phyloP scores from a whole-genome alignment of 768 basidiomycete genomes.

The Sistotremastrum suecicum region DNA sequence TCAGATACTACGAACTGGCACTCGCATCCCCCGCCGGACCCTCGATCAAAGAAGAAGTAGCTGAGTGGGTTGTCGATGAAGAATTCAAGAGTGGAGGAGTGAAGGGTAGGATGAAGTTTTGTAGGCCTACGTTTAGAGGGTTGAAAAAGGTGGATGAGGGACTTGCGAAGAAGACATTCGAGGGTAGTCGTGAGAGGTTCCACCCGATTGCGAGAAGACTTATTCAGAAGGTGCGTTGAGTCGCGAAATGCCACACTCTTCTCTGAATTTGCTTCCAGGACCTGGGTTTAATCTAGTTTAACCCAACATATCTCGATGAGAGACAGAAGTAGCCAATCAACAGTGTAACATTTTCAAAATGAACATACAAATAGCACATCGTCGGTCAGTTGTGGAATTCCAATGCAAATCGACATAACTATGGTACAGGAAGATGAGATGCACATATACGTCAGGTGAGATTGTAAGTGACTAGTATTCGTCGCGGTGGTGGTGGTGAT shows the following conservation, averaged over 20 bases:
- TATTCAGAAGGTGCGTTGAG: slow-evolving; percentile 50
- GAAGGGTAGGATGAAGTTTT: slow-evolving; percentile 80
- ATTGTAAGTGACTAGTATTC: too few species aligned
- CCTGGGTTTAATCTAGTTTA: slow-evolving; percentile 1
- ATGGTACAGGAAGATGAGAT: too few species aligned
- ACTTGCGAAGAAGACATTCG: slow-evolving; percentile 40
- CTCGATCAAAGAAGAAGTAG: slow-evolving; percentile 39
- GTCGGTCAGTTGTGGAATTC: too few species aligned
- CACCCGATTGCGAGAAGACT: slow-evolving; percentile 66
- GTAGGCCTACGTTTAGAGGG: slow-evolving; percentile 49
- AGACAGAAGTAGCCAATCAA: too few species aligned
- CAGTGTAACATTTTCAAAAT: too few species aligned
- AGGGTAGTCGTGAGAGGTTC: slow-evolving; percentile 35
- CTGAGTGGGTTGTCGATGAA: slow-evolving; percentile 52
- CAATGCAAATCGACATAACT: too few species aligned
- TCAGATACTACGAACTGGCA: slow-evolving; percentile 65
- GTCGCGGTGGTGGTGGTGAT: slow-evolving; percentile 5
- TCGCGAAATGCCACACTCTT: background rate
- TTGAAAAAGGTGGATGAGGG: slow-evolving; percentile 36
- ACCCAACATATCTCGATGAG: background rate
- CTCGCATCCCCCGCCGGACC: slow-evolving; percentile 33
- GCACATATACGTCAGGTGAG: too few species aligned
- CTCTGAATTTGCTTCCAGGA: background rate
- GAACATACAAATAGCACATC: too few species aligned
- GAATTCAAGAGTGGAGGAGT: slow-evolving; percentile 38